Conservation (phyloP, 2,329 filamentous ascomycete species). For the Conoideocrella luteorostrata region DNA sequence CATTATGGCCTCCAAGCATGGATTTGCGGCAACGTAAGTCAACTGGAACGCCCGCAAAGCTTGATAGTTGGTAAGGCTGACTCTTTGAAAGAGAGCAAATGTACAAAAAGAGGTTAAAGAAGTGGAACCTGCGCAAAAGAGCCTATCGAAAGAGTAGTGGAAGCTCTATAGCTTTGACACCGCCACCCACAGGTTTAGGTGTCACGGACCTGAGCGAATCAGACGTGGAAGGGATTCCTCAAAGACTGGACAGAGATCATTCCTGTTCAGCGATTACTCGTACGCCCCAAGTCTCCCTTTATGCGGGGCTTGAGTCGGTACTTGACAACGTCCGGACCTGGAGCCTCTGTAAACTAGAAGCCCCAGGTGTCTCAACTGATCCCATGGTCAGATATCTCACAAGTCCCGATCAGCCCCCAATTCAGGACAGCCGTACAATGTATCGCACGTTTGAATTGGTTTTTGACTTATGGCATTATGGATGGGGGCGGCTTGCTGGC, state of each 20-base stretch:
- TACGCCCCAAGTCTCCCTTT: conserved; percentile 18
- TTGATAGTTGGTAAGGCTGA: too few relatives aligned
- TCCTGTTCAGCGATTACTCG: conserved; percentile 16
- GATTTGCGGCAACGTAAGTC: conserved; percentile 32
- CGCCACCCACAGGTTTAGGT: conserved; percentile 1
- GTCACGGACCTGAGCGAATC: neutral
- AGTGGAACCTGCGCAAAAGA: conserved; percentile 31
- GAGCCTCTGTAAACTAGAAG: conserved; percentile 29
- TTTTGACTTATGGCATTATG: conserved; percentile 30
- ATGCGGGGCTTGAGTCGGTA: conserved; percentile 24
- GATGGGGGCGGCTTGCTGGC: conserved; percentile 28
- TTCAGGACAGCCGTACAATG: conserved; percentile 33
- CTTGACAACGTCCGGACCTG: conserved; percentile 28
- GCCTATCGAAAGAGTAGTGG: conserved; percentile 22
- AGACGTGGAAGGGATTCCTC: conserved; percentile 4
- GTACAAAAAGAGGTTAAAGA: conserved; percentile 33
- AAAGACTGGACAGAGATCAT: neutral
- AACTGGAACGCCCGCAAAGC: too few relatives aligned
- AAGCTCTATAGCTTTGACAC: conserved; percentile 4
- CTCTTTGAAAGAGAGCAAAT: conserved; percentile 31
- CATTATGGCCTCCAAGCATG: conserved; percentile 26
- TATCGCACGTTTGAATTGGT: conserved; percentile 32
- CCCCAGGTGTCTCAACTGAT: conserved; percentile 19
- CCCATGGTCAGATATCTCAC: conserved; percentile 31
- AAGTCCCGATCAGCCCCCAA: conserved; percentile 27